Base-by-base conservation (phyloP, 2,329 filamentous ascomycete species). In the Aspergillus jensenii region DNA sequence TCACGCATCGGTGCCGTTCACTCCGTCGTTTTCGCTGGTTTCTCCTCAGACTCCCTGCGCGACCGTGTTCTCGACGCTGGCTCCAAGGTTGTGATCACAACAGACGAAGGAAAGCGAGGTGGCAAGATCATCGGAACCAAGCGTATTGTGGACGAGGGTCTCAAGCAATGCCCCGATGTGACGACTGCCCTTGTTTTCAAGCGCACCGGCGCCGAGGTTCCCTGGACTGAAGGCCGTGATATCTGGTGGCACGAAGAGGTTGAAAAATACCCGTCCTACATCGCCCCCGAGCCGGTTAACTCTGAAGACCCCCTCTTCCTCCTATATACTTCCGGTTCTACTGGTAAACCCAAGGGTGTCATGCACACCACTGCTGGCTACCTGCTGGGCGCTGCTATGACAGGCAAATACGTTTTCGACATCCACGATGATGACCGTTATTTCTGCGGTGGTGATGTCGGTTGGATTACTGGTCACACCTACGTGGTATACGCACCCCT, bases 211-310 rank as follows among this genome's bases (percentile, higher is more conserved):
- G 88, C 92, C 49, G 92, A 97, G 53, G 88, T 98, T 19, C 93
- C 93, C 63, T 93, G 90, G 90, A 96, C 91, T 52, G 78, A 86
- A 66, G 92, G 91, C 65, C 88, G 95, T 70, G 95, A 99, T 77
- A 84, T 86, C 72, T 99, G 95, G 95, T 99, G 95, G 95, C 92
- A 98, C 77, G 95, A 98, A 81, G 93, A 98, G 84, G 88, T 93
- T 55, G 91, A 96, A 75, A 98, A 97, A 82, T 98, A 91, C 86
- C 95, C 95, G 63, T 84, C 87, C 68, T 98, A 98, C 82, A 88
- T 96, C 71, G 82, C 93, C 31, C 93, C 93, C 11, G 93, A 96
- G 82, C 78, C 87, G 64, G 89, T 99, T 84, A 91, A 85, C 81
- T 90, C 95, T 1, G 95, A 99, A 77, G 95, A 99, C 72, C 95